These are phyloP conservation scores for Annulohypoxylon moriforme DNA, from an alignment of 495 filamentous ascomycete genomes.

Conservation along the genomic window DNA sequence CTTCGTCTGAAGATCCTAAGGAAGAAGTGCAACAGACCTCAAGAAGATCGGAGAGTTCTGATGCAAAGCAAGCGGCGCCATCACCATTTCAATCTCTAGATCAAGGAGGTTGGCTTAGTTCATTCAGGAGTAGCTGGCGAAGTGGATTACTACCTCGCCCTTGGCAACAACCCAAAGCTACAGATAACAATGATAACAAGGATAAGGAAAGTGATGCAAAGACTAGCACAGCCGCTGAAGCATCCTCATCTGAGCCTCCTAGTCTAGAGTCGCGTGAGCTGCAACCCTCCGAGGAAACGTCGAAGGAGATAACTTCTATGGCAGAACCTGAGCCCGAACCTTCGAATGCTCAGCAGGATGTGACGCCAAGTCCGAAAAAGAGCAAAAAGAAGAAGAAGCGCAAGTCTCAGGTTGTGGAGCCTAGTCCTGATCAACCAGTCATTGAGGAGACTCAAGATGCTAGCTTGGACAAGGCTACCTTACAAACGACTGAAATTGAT, in stretches of 20 bases:
- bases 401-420: slow-evolving; percentile 25
- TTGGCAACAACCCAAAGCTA: not conserved
- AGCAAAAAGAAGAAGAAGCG: slow-evolving; percentile 44
- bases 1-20: not conserved
- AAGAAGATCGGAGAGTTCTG: not conserved
- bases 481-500: not conserved
- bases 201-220: slow-evolving; percentile 5
- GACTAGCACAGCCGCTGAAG: slow-evolving; percentile 4
- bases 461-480: slow-evolving; percentile 1
- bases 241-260: not conserved
- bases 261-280: not conserved
- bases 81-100: not conserved
- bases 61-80: not conserved
- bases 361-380: slow-evolving; percentile 40
- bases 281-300: slow-evolving; percentile 1
- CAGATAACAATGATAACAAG: not conserved
- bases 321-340: slow-evolving; percentile 23
- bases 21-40: not conserved
- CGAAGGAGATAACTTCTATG: not conserved
- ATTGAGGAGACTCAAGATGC: slow-evolving; percentile 3
- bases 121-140: slow-evolving; percentile 7
- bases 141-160: not conserved
- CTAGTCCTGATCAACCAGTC: slow-evolving; percentile 1
- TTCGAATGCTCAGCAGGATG: slow-evolving; percentile 24
- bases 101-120: slow-evolving; percentile 3